Base-by-base conservation (phyloP, 2,329 filamentous ascomycete species). In the Xylariaceae sp. region DNA sequence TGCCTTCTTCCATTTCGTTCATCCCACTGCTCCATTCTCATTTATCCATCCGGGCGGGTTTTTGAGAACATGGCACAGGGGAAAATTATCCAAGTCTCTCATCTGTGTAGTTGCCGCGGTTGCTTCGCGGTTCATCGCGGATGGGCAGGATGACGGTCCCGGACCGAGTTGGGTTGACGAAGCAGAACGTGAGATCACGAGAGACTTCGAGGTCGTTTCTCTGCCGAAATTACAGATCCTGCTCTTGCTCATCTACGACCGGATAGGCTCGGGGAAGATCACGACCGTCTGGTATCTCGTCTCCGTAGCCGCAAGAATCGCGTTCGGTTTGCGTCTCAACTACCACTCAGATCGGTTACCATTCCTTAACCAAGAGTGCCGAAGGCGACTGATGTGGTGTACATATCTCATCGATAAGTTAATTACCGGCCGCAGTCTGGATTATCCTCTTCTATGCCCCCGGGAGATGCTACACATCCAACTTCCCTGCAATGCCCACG, bases 331-430 rank as follows among this genome's bases (percentile, higher is more conserved):
- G 16, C 32, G 32, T 16, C 32, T 34, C 9, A 34, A 34, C 17
- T 17, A 34, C 17, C 32, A 9, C 11, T 11, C 32, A 9, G 32
- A 34, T 9, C 11, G 16, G 16, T 16, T 34, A 34, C 32, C 32
- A 34, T 34, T 34, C 32, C 16, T 34, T 9, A 34, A 34, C 16
- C 32, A 34, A 34, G n/a, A n/a, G n/a, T n/a, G n/a, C n/a, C n/a
- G n/a, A n/a, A n/a, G n/a, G n/a, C n/a, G n/a, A n/a, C n/a, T n/a
- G n/a, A n/a, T n/a, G n/a, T n/a, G n/a, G n/a, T n/a, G n/a, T n/a
- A n/a, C n/a, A n/a, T n/a, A n/a, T n/a, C n/a, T n/a, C n/a, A n/a
- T n/a, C n/a, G n/a, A n/a, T n/a, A n/a, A n/a, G n/a, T n/a, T n/a
- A n/a, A n/a, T n/a, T n/a, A n/a, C n/a, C n/a, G n/a, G n/a, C n/a